Conservation (phyloP, 2,329 filamentous ascomycete species). For the Amesomyces nigricolor region DNA sequence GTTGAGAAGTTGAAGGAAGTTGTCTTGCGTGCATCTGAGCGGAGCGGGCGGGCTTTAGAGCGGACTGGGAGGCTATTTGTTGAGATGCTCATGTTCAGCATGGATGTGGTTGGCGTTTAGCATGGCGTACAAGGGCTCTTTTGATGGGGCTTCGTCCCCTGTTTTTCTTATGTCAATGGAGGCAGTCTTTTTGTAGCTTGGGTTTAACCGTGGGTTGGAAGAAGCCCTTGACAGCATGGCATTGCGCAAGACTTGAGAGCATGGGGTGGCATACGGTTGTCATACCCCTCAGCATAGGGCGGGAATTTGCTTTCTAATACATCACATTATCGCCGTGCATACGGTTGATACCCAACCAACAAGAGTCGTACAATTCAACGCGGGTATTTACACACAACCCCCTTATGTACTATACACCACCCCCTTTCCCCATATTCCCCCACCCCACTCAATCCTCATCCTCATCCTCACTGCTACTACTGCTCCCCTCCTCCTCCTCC, state of each 20-base stretch:
- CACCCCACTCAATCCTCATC: slow-evolving; percentile 11
- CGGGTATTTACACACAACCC: not conserved
- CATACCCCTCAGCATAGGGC: slow-evolving; percentile 1
- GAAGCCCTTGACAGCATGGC: not conserved
- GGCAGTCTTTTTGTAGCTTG: not conserved
- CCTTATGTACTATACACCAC: too few relatives aligned
- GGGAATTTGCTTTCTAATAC: not conserved
- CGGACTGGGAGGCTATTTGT: slow-evolving; percentile 9
- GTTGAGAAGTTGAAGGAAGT: too few relatives aligned
- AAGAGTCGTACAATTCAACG: not conserved
- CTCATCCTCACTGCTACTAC: slow-evolving; percentile 23
- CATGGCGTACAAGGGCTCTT: slow-evolving; percentile 33
- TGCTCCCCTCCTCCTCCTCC: slow-evolving; percentile 12
- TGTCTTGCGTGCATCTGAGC: too few relatives aligned
- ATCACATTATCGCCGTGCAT: not conserved
- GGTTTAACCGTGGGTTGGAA: not conserved
- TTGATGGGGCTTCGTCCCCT: not conserved
- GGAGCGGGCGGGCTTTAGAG: not conserved
- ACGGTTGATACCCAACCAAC: too few relatives aligned
- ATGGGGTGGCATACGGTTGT: not conserved
- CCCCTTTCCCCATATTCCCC: not conserved
- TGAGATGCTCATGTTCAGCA: not conserved
- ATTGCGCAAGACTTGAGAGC: not conserved
- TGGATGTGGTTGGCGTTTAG: slow-evolving; percentile 21
- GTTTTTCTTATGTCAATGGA: not conserved